These are phyloP conservation scores for Aristolochia californica DNA, from an alignment of 164 flowering plant species.

Conservation along the genomic window DNA sequence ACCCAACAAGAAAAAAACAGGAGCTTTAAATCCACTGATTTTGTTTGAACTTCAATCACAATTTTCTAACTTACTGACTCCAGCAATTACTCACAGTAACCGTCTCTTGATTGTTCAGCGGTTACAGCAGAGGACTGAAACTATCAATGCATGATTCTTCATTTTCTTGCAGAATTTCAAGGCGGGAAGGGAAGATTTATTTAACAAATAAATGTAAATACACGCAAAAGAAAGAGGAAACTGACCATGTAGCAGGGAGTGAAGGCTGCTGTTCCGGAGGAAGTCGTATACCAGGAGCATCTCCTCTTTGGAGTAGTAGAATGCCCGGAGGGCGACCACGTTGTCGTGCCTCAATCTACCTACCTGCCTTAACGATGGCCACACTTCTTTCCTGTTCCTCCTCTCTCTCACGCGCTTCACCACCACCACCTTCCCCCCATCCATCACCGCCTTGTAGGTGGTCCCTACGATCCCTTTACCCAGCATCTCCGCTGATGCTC, in stretches of 20 bases:
- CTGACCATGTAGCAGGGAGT: conserved; percentile 46
- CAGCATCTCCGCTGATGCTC: conserved; percentile 44
- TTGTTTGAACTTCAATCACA: too few species aligned
- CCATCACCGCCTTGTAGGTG: conserved; percentile 41
- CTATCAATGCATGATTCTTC: too few species aligned
- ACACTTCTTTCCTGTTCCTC: conserved; percentile 28
- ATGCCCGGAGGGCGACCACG: conserved; percentile 40
- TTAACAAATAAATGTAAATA: background rate
- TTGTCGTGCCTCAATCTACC: conserved; percentile 36
- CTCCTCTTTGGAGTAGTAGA: conserved; percentile 33
- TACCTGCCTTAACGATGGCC: conserved; percentile 25
- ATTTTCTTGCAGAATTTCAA: background rate
- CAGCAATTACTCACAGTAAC: too few species aligned
- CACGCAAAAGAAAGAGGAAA: background rate
- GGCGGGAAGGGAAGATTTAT: background rate
- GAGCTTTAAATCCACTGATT: too few species aligned
- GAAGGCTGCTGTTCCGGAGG: conserved; percentile 39
- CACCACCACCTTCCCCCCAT: conserved; percentile 25
- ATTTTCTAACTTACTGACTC: too few species aligned
- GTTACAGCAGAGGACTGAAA: too few species aligned
- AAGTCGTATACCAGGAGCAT: conserved; percentile 44
- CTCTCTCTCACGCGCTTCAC: conserved; percentile 39
- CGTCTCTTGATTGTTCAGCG: too few species aligned
- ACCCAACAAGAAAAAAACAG: too few species aligned
- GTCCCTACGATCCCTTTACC: conserved; percentile 51